phyloP scores from a whole-genome alignment of 768 basidiomycete species.

The Tephrocybe sp. region DNA sequence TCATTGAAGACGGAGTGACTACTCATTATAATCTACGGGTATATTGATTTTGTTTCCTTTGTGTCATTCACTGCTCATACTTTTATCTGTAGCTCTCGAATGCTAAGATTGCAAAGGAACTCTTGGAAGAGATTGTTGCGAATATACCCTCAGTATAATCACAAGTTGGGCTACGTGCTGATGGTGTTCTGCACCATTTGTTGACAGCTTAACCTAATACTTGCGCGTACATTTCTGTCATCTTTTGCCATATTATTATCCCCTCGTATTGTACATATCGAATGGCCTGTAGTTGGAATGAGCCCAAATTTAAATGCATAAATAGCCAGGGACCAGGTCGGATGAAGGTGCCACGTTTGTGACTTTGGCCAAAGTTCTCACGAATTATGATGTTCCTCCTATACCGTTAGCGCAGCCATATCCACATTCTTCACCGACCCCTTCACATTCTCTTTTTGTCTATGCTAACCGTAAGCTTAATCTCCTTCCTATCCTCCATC shows the following conservation, averaged over 20 bases:
- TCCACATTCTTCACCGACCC: slow-evolving; percentile 10
- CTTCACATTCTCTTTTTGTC: slow-evolving; percentile 1
- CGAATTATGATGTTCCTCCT: slow-evolving; percentile 9
- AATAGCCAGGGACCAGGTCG: background rate
- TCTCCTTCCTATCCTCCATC: background rate
- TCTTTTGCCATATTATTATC: slow-evolving; percentile 1
- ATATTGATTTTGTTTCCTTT: slow-evolving; percentile 22
- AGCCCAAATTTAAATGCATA: background rate
- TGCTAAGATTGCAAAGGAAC: slow-evolving; percentile 68
- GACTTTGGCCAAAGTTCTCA: slow-evolving; percentile 11
- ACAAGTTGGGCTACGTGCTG: background rate
- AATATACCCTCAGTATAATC: slow-evolving; percentile 39
- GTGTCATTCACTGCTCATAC: slow-evolving; percentile 5
- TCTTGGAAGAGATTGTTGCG: slow-evolving; percentile 54
- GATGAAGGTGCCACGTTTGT: slow-evolving; percentile 8
- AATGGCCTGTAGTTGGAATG: slow-evolving; percentile 6
- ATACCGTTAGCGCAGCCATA: slow-evolving; percentile 1
- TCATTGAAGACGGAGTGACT: slow-evolving; percentile 56
- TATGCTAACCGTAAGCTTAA: slow-evolving; percentile 16
- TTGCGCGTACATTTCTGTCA: slow-evolving; percentile 3
- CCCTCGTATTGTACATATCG: slow-evolving; percentile 6
- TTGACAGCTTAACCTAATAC: slow-evolving; percentile 9
- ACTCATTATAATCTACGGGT: slow-evolving; percentile 79
- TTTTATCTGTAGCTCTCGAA: slow-evolving; percentile 48
- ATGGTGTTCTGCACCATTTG: background rate